Conservation (phyloP, 257 asterid genomes). For the Primulina tabacum region DNA sequence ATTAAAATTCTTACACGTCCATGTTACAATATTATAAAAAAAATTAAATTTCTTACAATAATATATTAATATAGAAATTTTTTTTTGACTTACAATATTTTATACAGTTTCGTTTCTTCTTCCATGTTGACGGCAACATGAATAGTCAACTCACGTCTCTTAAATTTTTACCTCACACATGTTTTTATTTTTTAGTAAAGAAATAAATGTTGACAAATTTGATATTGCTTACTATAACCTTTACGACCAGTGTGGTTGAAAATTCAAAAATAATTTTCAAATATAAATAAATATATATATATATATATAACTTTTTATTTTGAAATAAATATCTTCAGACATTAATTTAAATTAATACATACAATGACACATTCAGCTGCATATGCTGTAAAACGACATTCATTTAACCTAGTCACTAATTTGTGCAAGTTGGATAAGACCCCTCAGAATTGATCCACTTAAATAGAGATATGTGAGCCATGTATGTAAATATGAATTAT, state of each 20-base stretch:
- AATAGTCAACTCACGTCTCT: slow-evolving; percentile 50
- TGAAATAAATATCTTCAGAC: no score
- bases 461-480: no score
- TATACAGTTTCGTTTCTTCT: neutral
- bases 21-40: neutral
- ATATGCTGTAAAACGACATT: neutral
- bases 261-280: slow-evolving; percentile 13
- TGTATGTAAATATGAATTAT: no score
- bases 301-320: no score
- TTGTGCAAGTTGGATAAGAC: neutral
- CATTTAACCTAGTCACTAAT: neutral
- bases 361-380: neutral
- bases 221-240: neutral
- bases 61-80: no score
- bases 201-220: neutral
- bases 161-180: no score
- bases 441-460: no score
- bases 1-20: slow-evolving; percentile 45
- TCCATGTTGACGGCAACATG: slow-evolving; percentile 28
- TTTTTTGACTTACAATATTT: no score
- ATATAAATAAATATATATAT: no score
- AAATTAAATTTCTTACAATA: neutral
- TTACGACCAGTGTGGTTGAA: neutral
- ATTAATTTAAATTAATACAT: no score
- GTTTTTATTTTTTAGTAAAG: neutral